Base-by-base conservation (phyloP, 768 basidiomycete species). In the Filobasidium wieringae region DNA sequence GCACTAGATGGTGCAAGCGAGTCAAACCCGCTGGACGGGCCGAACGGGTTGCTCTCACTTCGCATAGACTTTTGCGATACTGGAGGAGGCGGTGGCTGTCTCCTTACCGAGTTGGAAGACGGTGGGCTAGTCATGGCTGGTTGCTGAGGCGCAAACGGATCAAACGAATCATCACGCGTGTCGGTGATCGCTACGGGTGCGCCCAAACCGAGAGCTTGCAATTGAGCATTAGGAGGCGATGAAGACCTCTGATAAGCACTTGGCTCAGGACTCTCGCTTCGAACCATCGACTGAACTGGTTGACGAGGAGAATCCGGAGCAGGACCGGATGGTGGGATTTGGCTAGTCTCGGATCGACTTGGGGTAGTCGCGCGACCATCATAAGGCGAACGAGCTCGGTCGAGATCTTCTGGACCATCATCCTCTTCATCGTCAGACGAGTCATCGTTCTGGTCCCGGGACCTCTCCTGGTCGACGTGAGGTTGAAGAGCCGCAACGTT, bases 351-450 rank as follows among this genome's bases (percentile, higher is more conserved):
- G n/a, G n/a, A 39, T 26, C 4, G 53, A 33, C 22, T 54, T 27
- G 11, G 31, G 12, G 14, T 9, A 30, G 19, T 43, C 22, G 9
- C 47, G 55, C 31, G 17, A 29, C 49, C 54, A 34, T 24, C 54
- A 53, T 17, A 58, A 40, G 52, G 57, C 51, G 55, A 60, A 19
- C 57, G 62, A 8, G 65, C 63, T 7, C 47, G 60, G 34, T 75
- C 74, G 15, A 75, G 62, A 61, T 75, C 74, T 55, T 75, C 74
- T 1, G 74, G 74, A 8, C 69, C 74, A 24, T 71, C 71, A 17
- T 69, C 66, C 50, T 73, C 73, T 43, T 73, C 73, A 24, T 71
- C 70, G 27, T 69, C 70, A 7, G 66, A 68, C 4, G 70, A 68
- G 7, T 61, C 61, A 3, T 54, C 66, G 29, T 61, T 37, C 24